Percentiles rank a stretch among this genome's conserved stretches.
Evolutionary conservation across 1,284 basidiomycete genomes (phyloP).

Genomic region (Salmacisia buchloeana): DNA sequence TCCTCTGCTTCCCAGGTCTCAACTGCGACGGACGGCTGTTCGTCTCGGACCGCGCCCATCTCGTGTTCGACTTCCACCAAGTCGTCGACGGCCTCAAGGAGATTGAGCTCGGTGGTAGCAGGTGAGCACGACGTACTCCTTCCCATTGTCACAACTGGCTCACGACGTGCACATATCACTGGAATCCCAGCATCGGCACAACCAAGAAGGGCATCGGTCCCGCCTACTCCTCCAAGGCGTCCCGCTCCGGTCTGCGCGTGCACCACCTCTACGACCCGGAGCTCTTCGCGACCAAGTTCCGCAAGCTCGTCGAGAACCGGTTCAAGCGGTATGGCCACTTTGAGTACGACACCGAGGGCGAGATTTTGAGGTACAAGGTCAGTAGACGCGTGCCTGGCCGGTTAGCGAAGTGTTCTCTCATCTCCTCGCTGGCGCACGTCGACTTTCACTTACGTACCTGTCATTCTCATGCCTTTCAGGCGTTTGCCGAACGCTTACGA

Average conservation of each 20-base stretch:
- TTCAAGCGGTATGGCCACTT: conserved; percentile 98
- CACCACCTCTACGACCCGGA: conserved; percentile 91
- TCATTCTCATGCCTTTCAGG: conserved; percentile 54
- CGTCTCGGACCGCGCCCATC: conserved; percentile 89
- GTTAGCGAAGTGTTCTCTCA: neutral
- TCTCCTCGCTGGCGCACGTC: neutral
- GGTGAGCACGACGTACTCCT: neutral
- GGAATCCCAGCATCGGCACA: conserved; percentile 72
- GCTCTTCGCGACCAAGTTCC: conserved; percentile 83
- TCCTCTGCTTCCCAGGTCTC: conserved; percentile 52
- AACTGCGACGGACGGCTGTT: conserved; percentile 80
- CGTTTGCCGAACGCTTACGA: conserved; percentile 73
- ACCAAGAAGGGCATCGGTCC: conserved; percentile 98
- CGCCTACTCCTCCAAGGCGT: conserved; percentile 95
- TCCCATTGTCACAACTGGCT: neutral
- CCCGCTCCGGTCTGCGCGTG: conserved; percentile 86
- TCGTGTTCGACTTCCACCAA: conserved; percentile 98
- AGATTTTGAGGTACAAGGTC: conserved; percentile 88
- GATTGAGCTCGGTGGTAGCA: conserved; percentile 82
- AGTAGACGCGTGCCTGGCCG: conserved; percentile 18
- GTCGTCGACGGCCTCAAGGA: conserved; percentile 98
- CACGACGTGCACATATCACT: neutral
- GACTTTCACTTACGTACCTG: neutral
- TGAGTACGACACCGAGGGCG: conserved; percentile 96
- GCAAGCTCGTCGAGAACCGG: conserved; percentile 88